phyloP scores from a whole-genome alignment of 352 stramenopile genomes.

The Phytophthora sansomeana region DNA sequence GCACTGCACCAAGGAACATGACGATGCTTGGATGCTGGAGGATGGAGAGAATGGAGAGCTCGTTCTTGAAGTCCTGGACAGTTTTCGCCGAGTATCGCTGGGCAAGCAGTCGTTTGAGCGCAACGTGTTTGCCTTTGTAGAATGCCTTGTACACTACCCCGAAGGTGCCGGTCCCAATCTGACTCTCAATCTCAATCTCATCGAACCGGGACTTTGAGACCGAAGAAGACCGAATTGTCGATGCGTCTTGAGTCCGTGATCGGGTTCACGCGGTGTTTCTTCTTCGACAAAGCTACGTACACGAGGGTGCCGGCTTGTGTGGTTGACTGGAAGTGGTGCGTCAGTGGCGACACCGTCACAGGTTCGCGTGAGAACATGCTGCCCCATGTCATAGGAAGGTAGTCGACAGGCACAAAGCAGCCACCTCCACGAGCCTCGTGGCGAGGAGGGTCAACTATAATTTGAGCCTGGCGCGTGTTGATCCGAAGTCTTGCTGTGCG shows the following conservation, averaged over 20 bases:
- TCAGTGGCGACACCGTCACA: constrained; percentile 67
- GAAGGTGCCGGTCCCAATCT: constrained; percentile 80
- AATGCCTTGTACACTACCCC: constrained; percentile 83
- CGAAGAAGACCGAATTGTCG: constrained; percentile 72
- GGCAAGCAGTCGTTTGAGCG: constrained; percentile 70
- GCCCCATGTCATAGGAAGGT: constrained; percentile 50
- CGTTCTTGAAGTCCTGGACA: constrained; percentile 78
- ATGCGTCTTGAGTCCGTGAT: constrained; percentile 69
- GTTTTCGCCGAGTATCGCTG: constrained; percentile 66
- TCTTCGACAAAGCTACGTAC: constrained; percentile 76
- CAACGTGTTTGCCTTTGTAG: constrained; percentile 78
- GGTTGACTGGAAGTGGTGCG: constrained; percentile 67
- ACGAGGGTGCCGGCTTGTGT: constrained; percentile 78
- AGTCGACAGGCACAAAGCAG: too few relatives aligned
- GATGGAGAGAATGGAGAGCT: constrained; percentile 85
- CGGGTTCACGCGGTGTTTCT: constrained; percentile 55
- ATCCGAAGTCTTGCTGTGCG: too few relatives aligned
- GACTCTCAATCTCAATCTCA: constrained; percentile 71
- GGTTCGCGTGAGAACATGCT: constrained; percentile 59
- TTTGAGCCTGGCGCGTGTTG: too few relatives aligned
- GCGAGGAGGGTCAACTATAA: neutral
- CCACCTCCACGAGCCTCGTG: too few relatives aligned
- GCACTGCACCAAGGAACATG: constrained; percentile 78
- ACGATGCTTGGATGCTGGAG: constrained; percentile 84
- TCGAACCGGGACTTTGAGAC: constrained; percentile 70